These are phyloP conservation scores for Trypanosoma theileri DNA, from an alignment of 208 protist species.

Conservation along the genomic window DNA sequence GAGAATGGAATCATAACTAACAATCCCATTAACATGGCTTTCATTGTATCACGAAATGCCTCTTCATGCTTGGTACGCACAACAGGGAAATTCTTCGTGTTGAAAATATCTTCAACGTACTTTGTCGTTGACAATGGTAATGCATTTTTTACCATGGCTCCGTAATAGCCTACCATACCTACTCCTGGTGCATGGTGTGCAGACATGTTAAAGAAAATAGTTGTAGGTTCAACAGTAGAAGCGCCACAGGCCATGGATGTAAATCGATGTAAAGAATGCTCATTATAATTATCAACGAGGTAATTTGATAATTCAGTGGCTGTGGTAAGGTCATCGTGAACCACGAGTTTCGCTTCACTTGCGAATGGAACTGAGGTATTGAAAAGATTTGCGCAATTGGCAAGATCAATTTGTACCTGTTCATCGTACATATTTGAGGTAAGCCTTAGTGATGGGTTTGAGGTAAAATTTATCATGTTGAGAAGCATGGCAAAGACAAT, in stretches of 20 bases:
- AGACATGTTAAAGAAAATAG: conserved; percentile 61
- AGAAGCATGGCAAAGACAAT: conserved; percentile 75
- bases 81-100: conserved; percentile 36
- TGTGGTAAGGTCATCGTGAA: conserved; percentile 25
- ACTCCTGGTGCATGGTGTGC: conserved; percentile 44
- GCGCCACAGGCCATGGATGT: conserved; percentile 44
- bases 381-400: conserved; percentile 33
- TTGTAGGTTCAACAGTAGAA: conserved; percentile 6
- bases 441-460: conserved; percentile 32
- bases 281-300: conserved; percentile 41
- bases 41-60: conserved; percentile 30
- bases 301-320: conserved; percentile 32
- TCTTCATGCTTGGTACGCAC: conserved; percentile 32
- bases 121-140: background rate
- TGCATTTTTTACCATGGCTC: conserved; percentile 30
- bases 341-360: conserved; percentile 10
- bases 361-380: conserved; percentile 30
- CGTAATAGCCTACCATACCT: conserved; percentile 36
- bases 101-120: conserved; percentile 12
- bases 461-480: conserved; percentile 46
- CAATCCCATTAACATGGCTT: conserved; percentile 55
- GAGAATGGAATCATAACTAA: conserved; percentile 74
- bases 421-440: conserved; percentile 33
- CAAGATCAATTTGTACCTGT: conserved; percentile 32
- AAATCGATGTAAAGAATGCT: conserved; percentile 44